These are phyloP conservation scores for Ricinus communis DNA, from an alignment of 345 rosid genomes.

Conservation along the genomic window DNA sequence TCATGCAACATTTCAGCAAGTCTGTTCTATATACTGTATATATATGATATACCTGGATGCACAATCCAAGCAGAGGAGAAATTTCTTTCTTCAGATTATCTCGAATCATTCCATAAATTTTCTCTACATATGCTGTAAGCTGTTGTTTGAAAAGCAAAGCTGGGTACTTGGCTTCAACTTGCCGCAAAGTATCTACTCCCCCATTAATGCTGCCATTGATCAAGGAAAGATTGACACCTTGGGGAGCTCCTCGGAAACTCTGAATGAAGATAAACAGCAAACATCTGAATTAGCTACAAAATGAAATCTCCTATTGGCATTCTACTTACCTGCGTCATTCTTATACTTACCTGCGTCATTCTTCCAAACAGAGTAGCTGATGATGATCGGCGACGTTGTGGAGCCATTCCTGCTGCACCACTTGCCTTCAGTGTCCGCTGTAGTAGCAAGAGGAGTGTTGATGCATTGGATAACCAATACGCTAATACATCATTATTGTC, in stretches of 20 bases:
- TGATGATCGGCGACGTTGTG: constrained; percentile 92
- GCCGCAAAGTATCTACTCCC: constrained; percentile 67
- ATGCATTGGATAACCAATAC: constrained; percentile 93
- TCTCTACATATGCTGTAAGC: constrained; percentile 93
- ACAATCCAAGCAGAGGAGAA: constrained; percentile 91
- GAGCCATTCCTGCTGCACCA: constrained; percentile 96
- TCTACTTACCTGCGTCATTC: neutral
- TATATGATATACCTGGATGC: constrained; percentile 73
- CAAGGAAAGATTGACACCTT: constrained; percentile 74
- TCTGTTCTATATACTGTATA: neutral
- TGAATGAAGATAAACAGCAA: constrained; percentile 26
- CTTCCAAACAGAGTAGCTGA: constrained; percentile 93
- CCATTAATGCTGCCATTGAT: constrained; percentile 57
- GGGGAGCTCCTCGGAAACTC: constrained; percentile 95
- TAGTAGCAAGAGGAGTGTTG: constrained; percentile 86
- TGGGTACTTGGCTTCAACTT: constrained; percentile 97
- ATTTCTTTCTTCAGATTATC: constrained; percentile 96
- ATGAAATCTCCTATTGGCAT: constrained; percentile 9
- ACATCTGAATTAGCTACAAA: constrained; percentile 17
- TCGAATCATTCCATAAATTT: constrained; percentile 94
- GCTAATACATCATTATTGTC: constrained; percentile 84
- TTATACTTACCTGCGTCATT: constrained; percentile 69
- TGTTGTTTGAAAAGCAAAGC: constrained; percentile 97
- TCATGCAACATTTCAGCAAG: neutral
- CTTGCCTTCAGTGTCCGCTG: constrained; percentile 93